Percentiles rank a stretch among this genome's conserved stretches.
phyloP scores from a whole-genome alignment of 345 rosid species.

The Psidium guajava region DNA sequence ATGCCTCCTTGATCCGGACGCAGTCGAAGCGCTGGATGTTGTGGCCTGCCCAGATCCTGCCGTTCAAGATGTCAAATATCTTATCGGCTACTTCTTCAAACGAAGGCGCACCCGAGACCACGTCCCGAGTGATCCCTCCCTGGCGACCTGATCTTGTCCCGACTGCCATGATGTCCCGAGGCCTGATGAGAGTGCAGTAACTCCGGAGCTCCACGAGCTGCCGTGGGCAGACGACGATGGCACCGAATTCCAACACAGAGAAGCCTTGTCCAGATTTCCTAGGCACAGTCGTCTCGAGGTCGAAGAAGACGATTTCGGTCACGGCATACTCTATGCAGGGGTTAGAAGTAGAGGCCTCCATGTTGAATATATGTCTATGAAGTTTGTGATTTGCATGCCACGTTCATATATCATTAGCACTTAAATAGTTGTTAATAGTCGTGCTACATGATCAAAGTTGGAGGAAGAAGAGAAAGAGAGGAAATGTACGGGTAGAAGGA shows the following conservation, averaged over 20 bases:
- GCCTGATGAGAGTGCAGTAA: conserved; percentile 62
- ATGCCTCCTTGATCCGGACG: conserved; percentile 70
- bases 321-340: not conserved
- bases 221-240: conserved; percentile 62
- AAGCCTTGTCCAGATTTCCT: conserved; percentile 45
- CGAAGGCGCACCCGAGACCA: conserved; percentile 50
- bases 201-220: conserved; percentile 61
- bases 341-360: conserved; percentile 10
- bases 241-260: conserved; percentile 74
- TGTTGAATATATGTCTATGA: not conserved
- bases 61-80: conserved; percentile 49
- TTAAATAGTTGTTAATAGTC: not conserved
- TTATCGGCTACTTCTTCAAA: conserved; percentile 64
- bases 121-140: conserved; percentile 64
- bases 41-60: conserved; percentile 92
- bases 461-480: not conserved
- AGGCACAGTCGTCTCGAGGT: conserved; percentile 82
- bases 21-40: conserved; percentile 83
- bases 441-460: not conserved
- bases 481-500: not conserved
- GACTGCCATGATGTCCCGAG: conserved; percentile 46
- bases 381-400: not conserved
- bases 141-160: conserved; percentile 39
- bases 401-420: not conserved
- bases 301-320: conserved; percentile 61